These are phyloP conservation scores for Flaveria sonorensis DNA, from an alignment of 129 eudicot genomes.

Conservation along the genomic window DNA sequence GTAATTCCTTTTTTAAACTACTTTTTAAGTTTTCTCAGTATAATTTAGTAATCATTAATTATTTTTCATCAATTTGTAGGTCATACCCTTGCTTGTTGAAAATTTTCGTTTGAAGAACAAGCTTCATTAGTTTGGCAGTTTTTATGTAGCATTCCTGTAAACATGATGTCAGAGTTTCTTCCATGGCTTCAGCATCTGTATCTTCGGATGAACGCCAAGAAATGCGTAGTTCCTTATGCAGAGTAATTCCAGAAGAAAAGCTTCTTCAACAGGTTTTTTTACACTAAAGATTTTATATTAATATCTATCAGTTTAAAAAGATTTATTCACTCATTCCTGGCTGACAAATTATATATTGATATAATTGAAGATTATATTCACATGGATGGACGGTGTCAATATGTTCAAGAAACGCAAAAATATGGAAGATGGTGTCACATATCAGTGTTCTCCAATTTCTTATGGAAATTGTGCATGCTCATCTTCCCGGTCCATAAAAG, in stretches of 20 bases:
- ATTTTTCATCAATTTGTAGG: slow-evolving; percentile 44
- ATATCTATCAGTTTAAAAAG: slow-evolving; percentile 21
- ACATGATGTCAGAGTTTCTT: slow-evolving; percentile 98
- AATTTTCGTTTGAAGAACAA: slow-evolving; percentile 97
- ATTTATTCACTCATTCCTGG: slow-evolving; percentile 13
- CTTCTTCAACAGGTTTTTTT: slow-evolving; percentile 85
- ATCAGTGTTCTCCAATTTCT: slow-evolving; percentile 26
- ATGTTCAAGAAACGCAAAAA: slow-evolving; percentile 48
- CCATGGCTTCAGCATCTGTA: slow-evolving; percentile 97
- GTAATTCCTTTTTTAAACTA: slow-evolving; percentile 30
- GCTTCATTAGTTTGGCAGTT: slow-evolving; percentile 96
- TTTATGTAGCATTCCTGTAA: slow-evolving; percentile 95
- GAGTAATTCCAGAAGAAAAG: slow-evolving; percentile 81
- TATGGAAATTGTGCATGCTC: slow-evolving; percentile 56
- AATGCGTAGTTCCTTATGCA: slow-evolving; percentile 80
- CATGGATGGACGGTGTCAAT: slow-evolving; percentile 90
- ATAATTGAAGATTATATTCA: slow-evolving; percentile 64
- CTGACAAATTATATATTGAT: slow-evolving; percentile 31
- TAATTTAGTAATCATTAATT: background rate
- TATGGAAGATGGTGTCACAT: slow-evolving; percentile 48
- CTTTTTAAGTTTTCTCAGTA: background rate
- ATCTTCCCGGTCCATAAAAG: slow-evolving; percentile 50
- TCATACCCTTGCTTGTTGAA: slow-evolving; percentile 84
- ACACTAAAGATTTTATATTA: slow-evolving; percentile 3
- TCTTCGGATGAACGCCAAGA: slow-evolving; percentile 89